phyloP scores from a whole-genome alignment of 768 basidiomycete genomes.

The Lentinula guzmanii region DNA sequence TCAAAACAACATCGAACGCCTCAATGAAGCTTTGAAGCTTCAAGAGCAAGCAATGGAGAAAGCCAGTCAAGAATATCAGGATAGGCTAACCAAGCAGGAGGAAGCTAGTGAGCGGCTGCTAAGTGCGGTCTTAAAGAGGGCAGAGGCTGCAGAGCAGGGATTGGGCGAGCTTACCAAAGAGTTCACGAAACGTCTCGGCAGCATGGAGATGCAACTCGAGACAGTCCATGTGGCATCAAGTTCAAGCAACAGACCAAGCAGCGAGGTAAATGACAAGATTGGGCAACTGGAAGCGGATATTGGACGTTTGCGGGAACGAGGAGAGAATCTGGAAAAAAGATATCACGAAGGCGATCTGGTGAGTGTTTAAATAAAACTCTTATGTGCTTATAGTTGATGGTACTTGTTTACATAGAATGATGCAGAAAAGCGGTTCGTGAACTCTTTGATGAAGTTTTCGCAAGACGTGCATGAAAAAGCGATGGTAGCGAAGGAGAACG shows the following conservation, averaged over 20 bases:
- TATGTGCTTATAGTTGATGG: not conserved
- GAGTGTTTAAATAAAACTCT: conserved; percentile 7
- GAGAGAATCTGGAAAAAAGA: conserved; percentile 26
- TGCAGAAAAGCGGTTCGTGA: conserved; percentile 42
- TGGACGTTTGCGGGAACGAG: conserved; percentile 11
- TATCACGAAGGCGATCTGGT: conserved; percentile 46
- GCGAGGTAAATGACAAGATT: not conserved
- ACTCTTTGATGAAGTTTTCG: conserved; percentile 36
- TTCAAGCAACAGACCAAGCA: not conserved
- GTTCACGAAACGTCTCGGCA: conserved; percentile 7
- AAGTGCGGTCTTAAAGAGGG: conserved; percentile 21
- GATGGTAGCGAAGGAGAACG: conserved; percentile 47
- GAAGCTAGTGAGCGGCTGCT: conserved; percentile 13
- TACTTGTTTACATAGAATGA: not conserved
- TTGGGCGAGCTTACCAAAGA: conserved; percentile 18
- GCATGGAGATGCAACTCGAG: not conserved
- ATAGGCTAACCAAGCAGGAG: conserved; percentile 14
- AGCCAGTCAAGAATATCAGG: not conserved
- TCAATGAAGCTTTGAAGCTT: not conserved
- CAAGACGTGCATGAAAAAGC: conserved; percentile 47
- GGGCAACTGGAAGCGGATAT: conserved; percentile 2
- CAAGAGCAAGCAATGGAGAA: not conserved
- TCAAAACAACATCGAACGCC: not conserved
- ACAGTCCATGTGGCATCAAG: not conserved
- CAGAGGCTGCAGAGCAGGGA: conserved; percentile 19